A percentile compares a stretch with the other conserved stretches of the same genome.
Evolutionary conservation across 2,329 filamentous ascomycete species (phyloP).

Genomic region (Penicillium sp.): DNA sequence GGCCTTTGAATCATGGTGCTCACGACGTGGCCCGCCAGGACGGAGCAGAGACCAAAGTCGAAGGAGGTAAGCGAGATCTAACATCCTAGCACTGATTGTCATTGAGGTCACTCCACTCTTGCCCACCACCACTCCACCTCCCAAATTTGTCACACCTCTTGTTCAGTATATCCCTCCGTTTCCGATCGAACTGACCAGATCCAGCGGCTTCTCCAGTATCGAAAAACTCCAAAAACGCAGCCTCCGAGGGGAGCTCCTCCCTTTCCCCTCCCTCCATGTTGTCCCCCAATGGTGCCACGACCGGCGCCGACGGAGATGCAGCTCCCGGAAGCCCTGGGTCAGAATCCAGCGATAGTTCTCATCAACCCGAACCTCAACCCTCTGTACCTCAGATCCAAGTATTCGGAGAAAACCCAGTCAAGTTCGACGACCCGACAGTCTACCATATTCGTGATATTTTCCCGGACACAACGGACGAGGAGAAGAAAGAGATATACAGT

Average conservation of each 20-base stretch:
- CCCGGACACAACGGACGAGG: slow-evolving; percentile 78
- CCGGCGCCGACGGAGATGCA: slow-evolving; percentile 63
- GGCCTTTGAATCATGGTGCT: slow-evolving; percentile 64
- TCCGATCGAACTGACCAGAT: slow-evolving; percentile 15
- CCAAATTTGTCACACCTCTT: slow-evolving; percentile 14
- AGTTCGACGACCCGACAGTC: slow-evolving; percentile 87
- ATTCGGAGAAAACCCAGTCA: slow-evolving; percentile 89
- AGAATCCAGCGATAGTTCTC: slow-evolving; percentile 59
- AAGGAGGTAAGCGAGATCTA: slow-evolving; percentile 53
- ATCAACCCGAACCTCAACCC: slow-evolving; percentile 64
- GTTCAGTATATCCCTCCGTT: not conserved
- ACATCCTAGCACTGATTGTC: slow-evolving; percentile 3
- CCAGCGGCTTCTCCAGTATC: slow-evolving; percentile 41
- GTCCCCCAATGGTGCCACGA: slow-evolving; percentile 45
- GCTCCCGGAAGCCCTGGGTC: slow-evolving; percentile 68
- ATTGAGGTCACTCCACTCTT: slow-evolving; percentile 16
- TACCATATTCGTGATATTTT: slow-evolving; percentile 85
- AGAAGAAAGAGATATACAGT: slow-evolving; percentile 84
- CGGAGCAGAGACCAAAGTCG: slow-evolving; percentile 60
- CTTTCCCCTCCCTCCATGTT: slow-evolving; percentile 47
- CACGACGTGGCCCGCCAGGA: slow-evolving; percentile 68
- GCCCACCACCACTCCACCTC: slow-evolving; percentile 15
- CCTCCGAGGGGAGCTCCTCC: slow-evolving; percentile 43
- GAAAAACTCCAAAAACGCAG: slow-evolving; percentile 43
- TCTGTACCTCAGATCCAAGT: slow-evolving; percentile 75